Conservation (phyloP, 1,284 basidiomycete genomes). For the Porphyrellus sp. region DNA sequence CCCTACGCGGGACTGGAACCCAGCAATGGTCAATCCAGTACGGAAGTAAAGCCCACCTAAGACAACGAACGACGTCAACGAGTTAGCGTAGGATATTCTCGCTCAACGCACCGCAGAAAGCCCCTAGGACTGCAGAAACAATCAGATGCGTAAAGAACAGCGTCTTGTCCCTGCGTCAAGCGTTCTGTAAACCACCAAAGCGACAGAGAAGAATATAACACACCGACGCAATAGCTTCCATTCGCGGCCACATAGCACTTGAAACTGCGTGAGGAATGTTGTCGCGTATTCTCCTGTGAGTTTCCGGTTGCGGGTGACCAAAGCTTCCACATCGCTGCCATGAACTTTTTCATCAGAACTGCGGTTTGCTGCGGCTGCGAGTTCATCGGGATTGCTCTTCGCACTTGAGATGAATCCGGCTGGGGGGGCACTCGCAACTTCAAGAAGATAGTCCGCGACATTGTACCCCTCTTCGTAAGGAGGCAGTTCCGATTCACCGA, state of each 20-base stretch:
- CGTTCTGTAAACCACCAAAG: not conserved
- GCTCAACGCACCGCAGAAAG: constrained; percentile 63
- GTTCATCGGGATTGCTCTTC: constrained; percentile 17
- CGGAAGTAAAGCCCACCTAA: constrained; percentile 81
- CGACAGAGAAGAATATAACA: constrained; percentile 11
- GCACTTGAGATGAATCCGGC: constrained; percentile 39
- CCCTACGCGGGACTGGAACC: constrained; percentile 90
- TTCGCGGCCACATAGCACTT: constrained; percentile 75
- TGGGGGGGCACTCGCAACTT: constrained; percentile 71
- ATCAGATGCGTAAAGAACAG: constrained; percentile 76
- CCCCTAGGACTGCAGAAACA: constrained; percentile 69
- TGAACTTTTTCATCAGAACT: constrained; percentile 16
- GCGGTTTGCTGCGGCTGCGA: not conserved
- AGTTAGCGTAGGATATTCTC: not conserved
- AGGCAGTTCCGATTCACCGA: constrained; percentile 34
- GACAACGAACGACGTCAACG: not conserved
- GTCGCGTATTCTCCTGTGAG: constrained; percentile 46
- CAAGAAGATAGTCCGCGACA: constrained; percentile 84
- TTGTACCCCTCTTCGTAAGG: constrained; percentile 75
- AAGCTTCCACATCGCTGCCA: constrained; percentile 23
- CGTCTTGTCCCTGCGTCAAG: constrained; percentile 63
- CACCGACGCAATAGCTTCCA: constrained; percentile 77
- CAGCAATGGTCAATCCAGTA: constrained; percentile 76
- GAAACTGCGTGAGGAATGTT: constrained; percentile 84
- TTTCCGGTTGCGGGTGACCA: constrained; percentile 15